These are phyloP conservation scores for Arbutus unedo DNA, from an alignment of 148 eudicot genomes.

Conservation along the genomic window DNA sequence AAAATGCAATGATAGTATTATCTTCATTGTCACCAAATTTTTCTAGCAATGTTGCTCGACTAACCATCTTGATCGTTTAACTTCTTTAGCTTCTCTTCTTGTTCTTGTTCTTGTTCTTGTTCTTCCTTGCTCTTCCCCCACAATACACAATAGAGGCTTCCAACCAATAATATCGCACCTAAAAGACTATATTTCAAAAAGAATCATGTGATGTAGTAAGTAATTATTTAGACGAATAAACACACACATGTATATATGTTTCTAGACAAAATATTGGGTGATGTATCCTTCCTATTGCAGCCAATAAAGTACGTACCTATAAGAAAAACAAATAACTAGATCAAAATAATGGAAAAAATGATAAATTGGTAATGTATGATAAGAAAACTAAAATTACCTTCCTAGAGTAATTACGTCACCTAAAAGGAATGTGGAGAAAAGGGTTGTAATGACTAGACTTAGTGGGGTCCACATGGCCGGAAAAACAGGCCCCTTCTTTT, in stretches of 20 bases:
- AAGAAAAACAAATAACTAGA: too few relatives aligned
- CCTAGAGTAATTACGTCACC: slow-evolving; percentile 68
- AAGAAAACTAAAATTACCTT: slow-evolving; percentile 34
- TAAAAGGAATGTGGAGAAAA: slow-evolving; percentile 49
- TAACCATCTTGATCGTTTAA: background rate
- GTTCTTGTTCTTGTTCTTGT: too few relatives aligned
- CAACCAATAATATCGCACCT: slow-evolving; percentile 66
- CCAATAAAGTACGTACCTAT: too few relatives aligned
- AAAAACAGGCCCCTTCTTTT: slow-evolving; percentile 79
- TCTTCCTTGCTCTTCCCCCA: slow-evolving; percentile 79
- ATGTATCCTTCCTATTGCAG: too few relatives aligned
- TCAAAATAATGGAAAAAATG: background rate
- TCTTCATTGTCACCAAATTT: too few relatives aligned
- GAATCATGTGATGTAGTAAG: too few relatives aligned
- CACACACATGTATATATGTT: too few relatives aligned
- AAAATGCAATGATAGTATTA: too few relatives aligned
- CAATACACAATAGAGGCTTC: slow-evolving; percentile 66
- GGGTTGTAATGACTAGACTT: slow-evolving; percentile 49
- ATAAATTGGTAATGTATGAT: background rate
- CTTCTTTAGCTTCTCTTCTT: slow-evolving; percentile 1
- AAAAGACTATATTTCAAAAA: slow-evolving; percentile 32
- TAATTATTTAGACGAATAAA: too few relatives aligned
- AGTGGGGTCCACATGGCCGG: slow-evolving; percentile 68
- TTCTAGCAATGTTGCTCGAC: background rate
- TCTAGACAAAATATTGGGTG: too few relatives aligned